phyloP scores from a whole-genome alignment of 148 eudicot species.

The Camellia granthamiana region DNA sequence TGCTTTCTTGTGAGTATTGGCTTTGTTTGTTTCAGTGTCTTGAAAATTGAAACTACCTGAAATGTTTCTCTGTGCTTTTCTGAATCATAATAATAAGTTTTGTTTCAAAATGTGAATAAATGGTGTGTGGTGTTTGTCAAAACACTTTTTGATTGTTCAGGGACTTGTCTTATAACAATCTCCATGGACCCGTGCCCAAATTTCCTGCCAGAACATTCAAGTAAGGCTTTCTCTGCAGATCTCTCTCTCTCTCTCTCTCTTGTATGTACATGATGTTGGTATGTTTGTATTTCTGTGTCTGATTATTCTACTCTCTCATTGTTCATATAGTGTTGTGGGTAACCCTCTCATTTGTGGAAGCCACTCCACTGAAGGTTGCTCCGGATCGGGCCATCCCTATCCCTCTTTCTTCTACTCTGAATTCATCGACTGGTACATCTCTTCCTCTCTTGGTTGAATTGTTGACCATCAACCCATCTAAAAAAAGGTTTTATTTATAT shows the following conservation, averaged over 20 bases:
- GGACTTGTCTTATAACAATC: conserved; percentile 97
- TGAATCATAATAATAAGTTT: not conserved
- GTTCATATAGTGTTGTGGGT: conserved; percentile 53
- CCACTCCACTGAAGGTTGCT: conserved; percentile 64
- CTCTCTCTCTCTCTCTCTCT: not conserved
- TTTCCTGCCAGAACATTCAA: conserved; percentile 80
- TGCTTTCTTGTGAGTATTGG: conserved; percentile 83
- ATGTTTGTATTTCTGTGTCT: conserved; percentile 7
- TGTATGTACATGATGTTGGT: too few species aligned
- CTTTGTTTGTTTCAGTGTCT: not conserved
- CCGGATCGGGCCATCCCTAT: conserved; percentile 44
- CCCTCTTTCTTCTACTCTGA: conserved; percentile 62
- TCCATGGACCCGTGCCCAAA: conserved; percentile 84
- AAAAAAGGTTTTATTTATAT: too few species aligned
- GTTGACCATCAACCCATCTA: too few species aligned
- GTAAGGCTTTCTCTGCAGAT: conserved; percentile 39
- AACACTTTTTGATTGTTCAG: conserved; percentile 32
- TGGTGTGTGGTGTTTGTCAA: conserved; percentile 20
- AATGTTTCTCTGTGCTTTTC: conserved; percentile 2
- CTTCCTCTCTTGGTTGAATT: not conserved
- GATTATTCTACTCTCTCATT: conserved; percentile 14
- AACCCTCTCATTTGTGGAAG: conserved; percentile 77
- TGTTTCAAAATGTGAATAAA: conserved; percentile 9
- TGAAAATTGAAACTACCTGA: conserved; percentile 9
- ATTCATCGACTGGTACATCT: conserved; percentile 55